A percentile compares a stretch with the other conserved stretches of the same genome.
Evolutionary conservation across 1,284 basidiomycete genomes (phyloP).

Genomic region (Sparassis latifolia): DNA sequence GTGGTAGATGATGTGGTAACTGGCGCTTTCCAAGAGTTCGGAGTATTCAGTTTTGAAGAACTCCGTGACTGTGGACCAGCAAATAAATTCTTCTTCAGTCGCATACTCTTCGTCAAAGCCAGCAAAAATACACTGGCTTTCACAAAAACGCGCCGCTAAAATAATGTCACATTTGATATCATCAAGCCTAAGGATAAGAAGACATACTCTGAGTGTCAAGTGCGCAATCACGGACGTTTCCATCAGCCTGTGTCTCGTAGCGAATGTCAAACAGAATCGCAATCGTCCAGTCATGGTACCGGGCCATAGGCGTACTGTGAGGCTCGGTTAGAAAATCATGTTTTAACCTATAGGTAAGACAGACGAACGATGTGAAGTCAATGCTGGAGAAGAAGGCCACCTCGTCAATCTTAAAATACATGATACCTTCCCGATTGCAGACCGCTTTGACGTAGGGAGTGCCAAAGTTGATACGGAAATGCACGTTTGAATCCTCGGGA

Average conservation of each 20-base stretch:
- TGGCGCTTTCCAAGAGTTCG: constrained; percentile 19
- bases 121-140: not conserved
- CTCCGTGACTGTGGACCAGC: constrained; percentile 18
- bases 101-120: constrained; percentile 11
- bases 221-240: constrained; percentile 16
- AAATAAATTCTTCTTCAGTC: constrained; percentile 1
- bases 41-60: constrained; percentile 25
- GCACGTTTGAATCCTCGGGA: constrained; percentile 9
- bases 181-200: not conserved
- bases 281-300: constrained; percentile 23
- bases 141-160: no score
- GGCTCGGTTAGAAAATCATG: no score
- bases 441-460: constrained; percentile 24
- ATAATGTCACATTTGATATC: no score
- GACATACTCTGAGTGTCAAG: constrained; percentile 23
- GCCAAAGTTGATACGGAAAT: constrained; percentile 24
- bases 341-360: no score
- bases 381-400: constrained; percentile 19
- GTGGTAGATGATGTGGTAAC: constrained; percentile 23
- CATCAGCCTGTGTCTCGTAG: constrained; percentile 15
- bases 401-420: constrained; percentile 25
- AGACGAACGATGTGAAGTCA: constrained; percentile 17
- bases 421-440: constrained; percentile 27
- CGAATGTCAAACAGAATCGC: constrained; percentile 24
- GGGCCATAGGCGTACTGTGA: constrained; percentile 7